These are phyloP conservation scores for Trebouxia sp. DNA, from an alignment of 139 green algal species.

Conservation along the genomic window DNA sequence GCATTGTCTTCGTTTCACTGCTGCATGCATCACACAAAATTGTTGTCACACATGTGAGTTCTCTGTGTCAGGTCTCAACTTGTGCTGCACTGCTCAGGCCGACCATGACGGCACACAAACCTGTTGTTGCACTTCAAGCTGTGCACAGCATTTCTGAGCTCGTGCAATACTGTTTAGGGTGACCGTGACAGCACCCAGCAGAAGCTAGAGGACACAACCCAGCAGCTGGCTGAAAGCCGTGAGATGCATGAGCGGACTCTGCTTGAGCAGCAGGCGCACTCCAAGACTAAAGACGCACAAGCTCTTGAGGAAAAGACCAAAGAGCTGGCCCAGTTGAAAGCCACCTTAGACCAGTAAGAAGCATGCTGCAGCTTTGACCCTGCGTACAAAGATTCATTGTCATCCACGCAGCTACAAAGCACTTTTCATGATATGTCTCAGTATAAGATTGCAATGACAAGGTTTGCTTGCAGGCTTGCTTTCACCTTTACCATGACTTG, in stretches of 20 bases:
- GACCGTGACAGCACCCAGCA: slow-evolving; percentile 41
- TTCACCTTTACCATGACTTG: too few species aligned
- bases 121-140: neutral
- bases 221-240: slow-evolving; percentile 49
- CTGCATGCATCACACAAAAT: too few species aligned
- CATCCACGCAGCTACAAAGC: too few species aligned
- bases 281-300: slow-evolving; percentile 51
- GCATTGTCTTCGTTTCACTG: too few species aligned
- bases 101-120: too few species aligned
- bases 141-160: neutral
- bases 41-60: too few species aligned
- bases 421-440: too few species aligned
- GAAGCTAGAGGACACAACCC: slow-evolving; percentile 35
- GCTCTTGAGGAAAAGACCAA: slow-evolving; percentile 49
- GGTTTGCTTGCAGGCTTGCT: too few species aligned
- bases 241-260: slow-evolving; percentile 60
- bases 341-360: slow-evolving; percentile 27
- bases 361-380: neutral
- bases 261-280: slow-evolving; percentile 58
- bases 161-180: slow-evolving; percentile 8
- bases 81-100: too few species aligned
- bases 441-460: too few species aligned
- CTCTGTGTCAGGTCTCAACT: too few species aligned
- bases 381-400: too few species aligned
- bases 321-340: slow-evolving; percentile 45